Evolutionary conservation across 2,329 filamentous ascomycete genomes (phyloP), one percentile per base, ranked within the genome.

Genomic region (Apiospora pterosperma): DNA sequence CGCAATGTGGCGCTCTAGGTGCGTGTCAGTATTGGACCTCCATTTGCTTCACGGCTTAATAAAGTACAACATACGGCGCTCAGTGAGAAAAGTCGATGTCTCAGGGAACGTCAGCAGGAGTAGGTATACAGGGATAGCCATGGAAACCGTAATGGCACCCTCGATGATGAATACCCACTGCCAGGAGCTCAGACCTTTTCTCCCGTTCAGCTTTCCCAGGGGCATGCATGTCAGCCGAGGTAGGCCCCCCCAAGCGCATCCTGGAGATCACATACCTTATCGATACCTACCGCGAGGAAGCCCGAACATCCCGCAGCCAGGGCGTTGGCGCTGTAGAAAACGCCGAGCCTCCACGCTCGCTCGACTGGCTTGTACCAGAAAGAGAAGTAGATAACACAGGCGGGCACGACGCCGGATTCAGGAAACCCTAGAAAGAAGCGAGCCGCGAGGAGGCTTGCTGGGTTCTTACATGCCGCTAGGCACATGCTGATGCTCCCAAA

Each of bases 361-460:
- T 60, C 58, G 36, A 41, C 25, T 2, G 58, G 58, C 14, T 60
- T 60, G 10, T 60, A 60, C 58, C 58, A 60, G 12, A 60, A 60
- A 1, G 28, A 41, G 39, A 44, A 48, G 62, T 74, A 75, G 64
- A 69, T 72, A 21, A 73, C 68, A 5, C 67, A 68, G 28, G 67
- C 69, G 8, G 71, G 72, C 8, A 72, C 64, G 66, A 73, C 74
- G 21, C 68, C 72, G 3, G 73, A 70, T 48, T 75, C 72, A 42
- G 71, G 68, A 14, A 67, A 65, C 0, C 73, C 72, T 55, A 74
- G 66, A 12, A 69, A 65, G 48, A 73, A 68, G 2, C 72, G 67
- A 6, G 61, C 64, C 5, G 69, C 66, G 12, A 73, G 61, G 21
- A 74, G 65, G 28, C 68, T 67, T n/a, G 67, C 68, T 44, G 73